A percentile compares a stretch with the other conserved stretches of the same genome.
Conservation (phyloP, 805 yeast genomes). For the Wickerhamiella siamensis region DNA sequence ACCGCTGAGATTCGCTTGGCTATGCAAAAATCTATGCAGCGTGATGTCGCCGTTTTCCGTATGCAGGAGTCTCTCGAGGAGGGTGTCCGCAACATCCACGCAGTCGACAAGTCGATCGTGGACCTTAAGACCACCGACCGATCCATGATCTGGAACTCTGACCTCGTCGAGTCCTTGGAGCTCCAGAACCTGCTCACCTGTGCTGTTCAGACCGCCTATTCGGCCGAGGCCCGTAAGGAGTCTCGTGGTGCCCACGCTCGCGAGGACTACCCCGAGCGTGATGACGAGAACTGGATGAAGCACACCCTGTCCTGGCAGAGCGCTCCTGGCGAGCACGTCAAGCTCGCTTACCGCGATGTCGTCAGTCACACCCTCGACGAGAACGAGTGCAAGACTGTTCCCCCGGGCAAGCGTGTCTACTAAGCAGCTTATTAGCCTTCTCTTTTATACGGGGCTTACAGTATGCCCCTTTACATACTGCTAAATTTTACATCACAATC, state of each 20-base stretch:
- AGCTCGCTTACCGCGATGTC: slow-evolving; percentile 75
- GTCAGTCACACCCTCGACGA: slow-evolving; percentile 74
- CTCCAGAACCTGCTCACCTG: slow-evolving; percentile 92
- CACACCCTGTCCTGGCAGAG: slow-evolving; percentile 90
- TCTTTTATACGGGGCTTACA: not conserved
- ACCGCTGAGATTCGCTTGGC: slow-evolving; percentile 81
- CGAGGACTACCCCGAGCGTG: slow-evolving; percentile 94
- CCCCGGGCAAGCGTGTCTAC: slow-evolving; percentile 93
- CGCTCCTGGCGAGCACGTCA: slow-evolving; percentile 52
- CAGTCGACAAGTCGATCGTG: slow-evolving; percentile 57
- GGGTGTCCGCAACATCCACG: slow-evolving; percentile 69
- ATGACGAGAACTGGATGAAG: slow-evolving; percentile 95
- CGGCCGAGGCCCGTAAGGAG: slow-evolving; percentile 92
- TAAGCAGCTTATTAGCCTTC: slow-evolving; percentile 31
- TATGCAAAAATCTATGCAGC: slow-evolving; percentile 95
- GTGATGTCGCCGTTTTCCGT: slow-evolving; percentile 93
- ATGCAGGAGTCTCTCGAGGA: slow-evolving; percentile 80
- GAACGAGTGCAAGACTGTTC: slow-evolving; percentile 85
- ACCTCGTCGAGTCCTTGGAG: slow-evolving; percentile 89
- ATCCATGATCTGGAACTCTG: slow-evolving; percentile 98
- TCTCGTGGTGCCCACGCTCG: slow-evolving; percentile 99
- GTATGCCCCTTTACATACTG: not conserved
- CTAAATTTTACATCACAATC: not conserved
- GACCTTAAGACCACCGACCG: slow-evolving; percentile 83
- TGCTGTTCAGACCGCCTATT: slow-evolving; percentile 87